Evolutionary conservation across 2,329 filamentous ascomycete genomes (phyloP).

Genomic region (Pseudocercospora vitis): DNA sequence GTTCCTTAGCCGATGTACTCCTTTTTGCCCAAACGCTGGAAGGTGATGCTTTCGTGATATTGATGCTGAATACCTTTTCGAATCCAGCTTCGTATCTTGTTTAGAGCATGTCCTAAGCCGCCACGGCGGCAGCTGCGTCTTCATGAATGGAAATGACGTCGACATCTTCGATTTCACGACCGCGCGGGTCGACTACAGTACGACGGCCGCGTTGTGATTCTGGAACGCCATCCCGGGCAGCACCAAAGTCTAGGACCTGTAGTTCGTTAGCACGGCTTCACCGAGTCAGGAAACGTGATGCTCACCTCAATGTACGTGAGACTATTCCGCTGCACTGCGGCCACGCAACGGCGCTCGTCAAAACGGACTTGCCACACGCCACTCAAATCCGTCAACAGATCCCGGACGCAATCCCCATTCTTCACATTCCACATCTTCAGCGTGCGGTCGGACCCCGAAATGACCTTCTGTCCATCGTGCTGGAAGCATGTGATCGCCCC

Average conservation of each 20-base stretch:
- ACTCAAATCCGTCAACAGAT: constrained; percentile 86
- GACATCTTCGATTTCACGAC: constrained; percentile 38
- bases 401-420: constrained; percentile 87
- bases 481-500: constrained; percentile 99
- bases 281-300: background rate
- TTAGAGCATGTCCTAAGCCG: constrained; percentile 7
- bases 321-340: constrained; percentile 88
- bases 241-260: constrained; percentile 96
- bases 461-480: constrained; percentile 94
- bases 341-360: constrained; percentile 90
- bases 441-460: constrained; percentile 91
- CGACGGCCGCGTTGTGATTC: constrained; percentile 75
- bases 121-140: constrained; percentile 21
- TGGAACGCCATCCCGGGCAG: constrained; percentile 81
- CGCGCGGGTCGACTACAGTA: constrained; percentile 56
- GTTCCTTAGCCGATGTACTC: background rate
- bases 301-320: constrained; percentile 94
- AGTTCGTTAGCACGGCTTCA: constrained; percentile 28
- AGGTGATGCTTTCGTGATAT: no score
- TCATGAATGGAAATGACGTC: constrained; percentile 26
- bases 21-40: constrained; percentile 1
- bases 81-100: no score
- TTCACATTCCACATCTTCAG: constrained; percentile 98
- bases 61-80: no score
- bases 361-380: constrained; percentile 99